Base-by-base conservation (phyloP, 176 grass and related monocot genomes). In the Themeda triandra region DNA sequence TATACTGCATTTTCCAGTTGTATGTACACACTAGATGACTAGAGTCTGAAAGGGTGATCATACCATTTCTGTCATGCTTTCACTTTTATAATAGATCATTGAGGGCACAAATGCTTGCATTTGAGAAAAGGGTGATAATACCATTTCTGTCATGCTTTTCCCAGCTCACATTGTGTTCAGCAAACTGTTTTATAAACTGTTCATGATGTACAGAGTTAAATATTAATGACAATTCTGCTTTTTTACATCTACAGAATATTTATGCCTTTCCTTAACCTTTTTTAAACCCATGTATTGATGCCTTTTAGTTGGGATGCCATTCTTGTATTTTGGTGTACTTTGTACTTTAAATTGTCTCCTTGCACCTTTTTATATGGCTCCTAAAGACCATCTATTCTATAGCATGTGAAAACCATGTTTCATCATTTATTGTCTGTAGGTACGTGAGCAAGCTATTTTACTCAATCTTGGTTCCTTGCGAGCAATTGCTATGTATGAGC, bases 391-490 rank as follows among this genome's bases (percentile, higher is more conserved):
- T 64, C 23, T 42, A 82, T 84, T 64, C 6, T 46, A 5, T 82
- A 65, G 7, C 65, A 49, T 75, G 19, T 63, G 74, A 81, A 85
- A 87, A 70, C 37, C 36, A 63, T 84, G 36, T 60, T 88, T 66
- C 33, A 14, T 45, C 48, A 75, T 75, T 81, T 80, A 56, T 63
- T 90, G 4, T 85, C 58, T 64, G 62, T 30, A 98, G 96, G 94
- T 96, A 48, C 91, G 96, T 72, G 96, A 98, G 23, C 93, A 98
- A 88, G 96, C 96, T 58, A 96, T 98, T 81, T 87, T 98, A 66
- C 63, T 98, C 51, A 98, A 98, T 74, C 91, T 98, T 77, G 96
- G 96, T 81, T 87, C 96, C 32, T 89, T 98, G 80, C 81, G 96
- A 86, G 93, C 96, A 92, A 98, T 98, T 86, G 96, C 93, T 51